Evolutionary conservation across 73 alveolate species (phyloP).

Genomic region (Durusdinium trenchii): DNA sequence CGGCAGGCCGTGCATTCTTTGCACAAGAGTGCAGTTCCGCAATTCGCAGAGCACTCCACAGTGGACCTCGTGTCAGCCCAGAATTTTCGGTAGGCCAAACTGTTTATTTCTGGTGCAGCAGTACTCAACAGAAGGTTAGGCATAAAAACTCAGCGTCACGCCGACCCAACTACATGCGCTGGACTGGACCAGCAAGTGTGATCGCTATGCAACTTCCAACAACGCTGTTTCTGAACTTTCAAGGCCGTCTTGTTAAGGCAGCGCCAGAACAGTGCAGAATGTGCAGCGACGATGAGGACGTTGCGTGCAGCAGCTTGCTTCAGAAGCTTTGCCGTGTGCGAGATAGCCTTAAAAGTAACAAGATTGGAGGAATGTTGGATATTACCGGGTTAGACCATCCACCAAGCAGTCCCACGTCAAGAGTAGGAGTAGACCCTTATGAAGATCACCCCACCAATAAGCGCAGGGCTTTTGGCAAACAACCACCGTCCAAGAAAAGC

Average conservation of each 20-base stretch:
- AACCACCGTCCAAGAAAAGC: too few species aligned
- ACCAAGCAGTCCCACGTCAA: too few species aligned
- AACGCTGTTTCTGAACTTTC: not conserved
- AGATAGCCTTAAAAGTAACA: not conserved
- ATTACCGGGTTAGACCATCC: not conserved
- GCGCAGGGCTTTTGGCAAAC: too few species aligned
- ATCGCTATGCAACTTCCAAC: not conserved
- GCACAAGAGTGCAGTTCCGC: not conserved
- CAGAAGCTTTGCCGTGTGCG: not conserved
- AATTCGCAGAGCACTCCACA: not conserved
- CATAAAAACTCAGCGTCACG: not conserved
- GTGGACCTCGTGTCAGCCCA: not conserved
- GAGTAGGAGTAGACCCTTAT: too few species aligned
- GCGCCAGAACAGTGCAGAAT: not conserved
- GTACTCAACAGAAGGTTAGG: not conserved
- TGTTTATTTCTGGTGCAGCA: not conserved
- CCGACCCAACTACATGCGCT: not conserved
- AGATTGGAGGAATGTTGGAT: not conserved
- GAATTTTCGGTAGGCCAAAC: not conserved
- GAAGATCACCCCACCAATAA: too few species aligned
- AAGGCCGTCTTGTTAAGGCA: not conserved
- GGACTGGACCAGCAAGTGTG: slow-evolving; percentile 15
- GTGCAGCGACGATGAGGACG: not conserved
- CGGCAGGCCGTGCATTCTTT: not conserved
- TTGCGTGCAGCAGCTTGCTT: not conserved